Base-by-base conservation (phyloP, 306 rosid genomes). In the Dryas alaskensis region DNA sequence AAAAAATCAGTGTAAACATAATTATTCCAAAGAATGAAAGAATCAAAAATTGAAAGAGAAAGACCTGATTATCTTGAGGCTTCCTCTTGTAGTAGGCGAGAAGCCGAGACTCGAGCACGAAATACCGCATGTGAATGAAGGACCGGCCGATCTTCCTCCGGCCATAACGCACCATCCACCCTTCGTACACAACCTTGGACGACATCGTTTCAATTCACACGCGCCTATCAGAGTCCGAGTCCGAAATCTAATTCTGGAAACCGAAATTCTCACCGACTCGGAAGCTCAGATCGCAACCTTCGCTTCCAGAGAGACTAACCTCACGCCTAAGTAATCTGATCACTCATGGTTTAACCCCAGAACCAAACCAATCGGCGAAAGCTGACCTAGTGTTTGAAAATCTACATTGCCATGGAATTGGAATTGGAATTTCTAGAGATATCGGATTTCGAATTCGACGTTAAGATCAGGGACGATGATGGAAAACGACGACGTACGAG, bases 91-190 rank as follows among this genome's bases (percentile, higher is more conserved):
- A 94, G 75, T 94, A 94, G 0, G 99, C 96, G 16, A 94, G 96
- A 72, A 94, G 79, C 77, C 97, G 87, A 57, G 96, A 90, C 90
- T 90, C 99, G 55, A 94, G 92, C 69, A 94, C 99, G 67, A 94
- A 94, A 82, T 87, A 94, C 53, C 99, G 82, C 99, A 94, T 94
- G 74, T 94, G 99, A 67, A 94, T 94, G 85, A 86, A 94, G 73
- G 97, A 94, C 70, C 99, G 92, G 42, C 99, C 99, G 79, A 94
- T 92, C 92, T 88, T 94, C 17, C 97, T 48, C 43, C 99, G 90
- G 70, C 99, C 99, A 65, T 90, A 94, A 17, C 99, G 86, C 49
- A 94, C 99, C 99, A 94, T 94, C 99, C 99, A 94, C 17, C 99
- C 97, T 94, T 94, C 99, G 79, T 94, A 94, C 8, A 92, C 96